Evolutionary conservation across 306 rosid genomes (phyloP).

Genomic region (Quercus parvula): DNA sequence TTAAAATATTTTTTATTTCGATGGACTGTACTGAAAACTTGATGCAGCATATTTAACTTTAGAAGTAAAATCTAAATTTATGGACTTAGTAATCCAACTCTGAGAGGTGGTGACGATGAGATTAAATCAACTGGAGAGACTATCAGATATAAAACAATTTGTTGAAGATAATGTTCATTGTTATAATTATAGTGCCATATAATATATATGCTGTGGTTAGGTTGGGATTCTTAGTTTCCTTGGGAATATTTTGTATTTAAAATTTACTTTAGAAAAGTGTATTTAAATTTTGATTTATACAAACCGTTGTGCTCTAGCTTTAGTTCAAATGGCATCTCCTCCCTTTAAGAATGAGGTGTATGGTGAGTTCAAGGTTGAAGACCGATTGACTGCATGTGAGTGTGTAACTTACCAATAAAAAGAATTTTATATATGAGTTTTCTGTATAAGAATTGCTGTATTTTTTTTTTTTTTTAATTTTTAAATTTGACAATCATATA

Average conservation of each 20-base stretch:
- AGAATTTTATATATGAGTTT: not conserved
- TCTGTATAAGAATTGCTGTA: not conserved
- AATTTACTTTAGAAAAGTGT: not conserved
- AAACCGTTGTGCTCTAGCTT: not conserved
- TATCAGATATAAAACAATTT: not conserved
- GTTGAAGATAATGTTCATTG: not conserved
- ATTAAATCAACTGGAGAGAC: not conserved
- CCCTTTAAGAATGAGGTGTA: not conserved
- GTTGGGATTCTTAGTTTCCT: not conserved
- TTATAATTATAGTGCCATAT: not conserved
- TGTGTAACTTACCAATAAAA: not conserved
- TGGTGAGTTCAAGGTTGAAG: not conserved
- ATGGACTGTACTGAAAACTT: not conserved
- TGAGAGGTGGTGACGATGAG: too few relatives aligned
- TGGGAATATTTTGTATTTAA: not conserved
- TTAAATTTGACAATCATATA: not conserved
- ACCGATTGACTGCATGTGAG: not conserved
- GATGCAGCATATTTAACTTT: not conserved
- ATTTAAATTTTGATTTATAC: not conserved
- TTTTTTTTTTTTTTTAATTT: not conserved
- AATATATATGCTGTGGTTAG: not conserved
- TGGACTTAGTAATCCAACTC: too few relatives aligned
- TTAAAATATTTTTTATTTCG: not conserved
- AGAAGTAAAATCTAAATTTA: too few relatives aligned
- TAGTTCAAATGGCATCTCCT: not conserved